These are phyloP conservation scores for Ustilago loliicola DNA, from an alignment of 1,284 basidiomycete genomes.

Conservation along the genomic window DNA sequence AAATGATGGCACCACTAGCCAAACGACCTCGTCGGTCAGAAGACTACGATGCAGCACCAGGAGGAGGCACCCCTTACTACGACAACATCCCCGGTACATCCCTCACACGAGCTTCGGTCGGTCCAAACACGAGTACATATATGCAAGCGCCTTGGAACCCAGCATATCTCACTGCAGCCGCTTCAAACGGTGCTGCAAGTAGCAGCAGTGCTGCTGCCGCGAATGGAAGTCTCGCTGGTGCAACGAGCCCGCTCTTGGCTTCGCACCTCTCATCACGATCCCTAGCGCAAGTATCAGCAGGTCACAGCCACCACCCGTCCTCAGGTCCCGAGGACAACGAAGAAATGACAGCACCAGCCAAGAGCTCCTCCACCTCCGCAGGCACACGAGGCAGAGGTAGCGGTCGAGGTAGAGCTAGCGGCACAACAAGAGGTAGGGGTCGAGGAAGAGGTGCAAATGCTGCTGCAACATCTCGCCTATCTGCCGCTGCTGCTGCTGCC, in stretches of 20 bases:
- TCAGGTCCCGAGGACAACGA: constrained; percentile 29
- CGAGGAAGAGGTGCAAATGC: constrained; percentile 12
- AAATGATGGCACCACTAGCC: constrained; percentile 19
- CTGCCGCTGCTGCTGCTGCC: not conserved
- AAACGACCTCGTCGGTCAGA: constrained; percentile 38
- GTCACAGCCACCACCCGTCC: not conserved
- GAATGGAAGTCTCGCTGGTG: constrained; percentile 7
- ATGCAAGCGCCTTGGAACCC: constrained; percentile 9
- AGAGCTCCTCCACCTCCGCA: constrained; percentile 13
- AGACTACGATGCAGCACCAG: constrained; percentile 10
- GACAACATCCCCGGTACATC: constrained; percentile 35
- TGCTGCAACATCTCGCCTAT: not conserved
- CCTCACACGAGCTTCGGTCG: constrained; percentile 19
- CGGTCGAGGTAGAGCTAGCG: constrained; percentile 10
- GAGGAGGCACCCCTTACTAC: constrained; percentile 6
- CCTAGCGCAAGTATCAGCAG: constrained; percentile 15
- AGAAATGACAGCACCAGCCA: constrained; percentile 28
- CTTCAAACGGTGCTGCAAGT: constrained; percentile 13
- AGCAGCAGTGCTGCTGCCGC: constrained; percentile 4
- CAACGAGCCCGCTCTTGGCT: constrained; percentile 18
- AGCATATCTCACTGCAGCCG: constrained; percentile 12
- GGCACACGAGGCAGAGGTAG: constrained; percentile 15
- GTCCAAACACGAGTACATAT: constrained; percentile 1
- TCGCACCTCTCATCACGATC: constrained; percentile 2
- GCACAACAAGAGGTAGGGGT: constrained; percentile 17